Evolutionary conservation across 2,329 filamentous ascomycete genomes (phyloP).

Genomic region (Pseudogymnoascus sp.): DNA sequence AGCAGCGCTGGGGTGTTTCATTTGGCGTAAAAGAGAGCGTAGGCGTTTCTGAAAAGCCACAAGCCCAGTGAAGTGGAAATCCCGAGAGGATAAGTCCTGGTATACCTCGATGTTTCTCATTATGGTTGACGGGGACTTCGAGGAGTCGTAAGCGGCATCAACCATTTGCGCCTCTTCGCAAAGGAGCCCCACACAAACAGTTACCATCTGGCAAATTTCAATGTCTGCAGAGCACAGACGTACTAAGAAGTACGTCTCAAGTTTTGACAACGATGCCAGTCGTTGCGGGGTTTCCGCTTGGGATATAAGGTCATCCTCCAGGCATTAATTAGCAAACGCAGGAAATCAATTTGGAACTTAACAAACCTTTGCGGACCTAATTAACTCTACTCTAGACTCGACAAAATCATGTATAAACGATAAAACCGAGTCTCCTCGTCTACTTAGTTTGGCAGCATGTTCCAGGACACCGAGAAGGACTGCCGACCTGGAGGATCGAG

Average conservation of each 20-base stretch:
- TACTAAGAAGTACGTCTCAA: constrained; percentile 56
- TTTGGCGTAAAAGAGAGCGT: constrained; percentile 49
- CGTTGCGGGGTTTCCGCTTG: constrained; percentile 49
- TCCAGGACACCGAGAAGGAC: constrained; percentile 25
- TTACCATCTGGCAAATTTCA: constrained; percentile 57
- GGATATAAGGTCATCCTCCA: constrained; percentile 47
- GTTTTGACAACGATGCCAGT: constrained; percentile 43
- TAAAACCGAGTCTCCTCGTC: constrained; percentile 24
- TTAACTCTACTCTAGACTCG: constrained; percentile 44
- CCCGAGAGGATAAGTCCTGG: constrained; percentile 53
- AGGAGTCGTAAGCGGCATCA: constrained; percentile 42
- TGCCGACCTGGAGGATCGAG: constrained; percentile 20
- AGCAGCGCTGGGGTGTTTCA: constrained; percentile 57
- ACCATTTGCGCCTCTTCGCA: constrained; percentile 54
- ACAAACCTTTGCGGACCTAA: constrained; percentile 33
- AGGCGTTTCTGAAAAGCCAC: constrained; percentile 64
- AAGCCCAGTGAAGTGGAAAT: constrained; percentile 59
- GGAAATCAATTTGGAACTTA: background rate
- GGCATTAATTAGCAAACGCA: constrained; percentile 12
- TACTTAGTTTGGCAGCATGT: constrained; percentile 21
- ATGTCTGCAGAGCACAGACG: constrained; percentile 59
- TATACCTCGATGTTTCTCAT: constrained; percentile 56
- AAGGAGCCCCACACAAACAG: constrained; percentile 52
- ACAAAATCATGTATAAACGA: constrained; percentile 47
- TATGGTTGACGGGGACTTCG: constrained; percentile 44